Percentiles rank a stretch among this genome's conserved stretches.
Conservation (phyloP, 148 eudicot genomes). For the Nepenthes gracilis region DNA sequence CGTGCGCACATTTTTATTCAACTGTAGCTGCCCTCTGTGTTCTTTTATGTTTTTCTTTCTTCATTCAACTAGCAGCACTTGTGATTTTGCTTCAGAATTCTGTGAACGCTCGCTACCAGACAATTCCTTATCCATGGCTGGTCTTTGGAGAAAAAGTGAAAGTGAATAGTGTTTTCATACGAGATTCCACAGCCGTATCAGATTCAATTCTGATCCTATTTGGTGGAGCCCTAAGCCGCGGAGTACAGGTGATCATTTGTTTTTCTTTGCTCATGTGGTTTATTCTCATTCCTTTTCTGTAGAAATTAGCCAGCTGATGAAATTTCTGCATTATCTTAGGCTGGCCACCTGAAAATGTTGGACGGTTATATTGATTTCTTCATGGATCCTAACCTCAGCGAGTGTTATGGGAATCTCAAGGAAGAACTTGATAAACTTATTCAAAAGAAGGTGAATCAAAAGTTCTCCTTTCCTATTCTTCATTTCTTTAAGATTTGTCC, state of each 20-base stretch:
- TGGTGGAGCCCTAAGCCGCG: conserved; percentile 72
- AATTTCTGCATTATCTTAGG: conserved; percentile 21
- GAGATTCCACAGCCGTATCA: conserved; percentile 94
- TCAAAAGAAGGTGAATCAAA: conserved; percentile 55
- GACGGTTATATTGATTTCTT: conserved; percentile 88
- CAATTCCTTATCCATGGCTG: conserved; percentile 94
- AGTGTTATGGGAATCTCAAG: conserved; percentile 78
- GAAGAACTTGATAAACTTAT: conserved; percentile 73
- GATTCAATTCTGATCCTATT: conserved; percentile 91
- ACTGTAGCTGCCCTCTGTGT: neutral
- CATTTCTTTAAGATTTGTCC: neutral
- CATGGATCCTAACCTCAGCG: conserved; percentile 84
- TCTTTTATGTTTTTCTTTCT: neutral
- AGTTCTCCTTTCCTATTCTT: neutral
- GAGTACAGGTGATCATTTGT: conserved; percentile 46
- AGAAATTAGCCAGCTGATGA: neutral
- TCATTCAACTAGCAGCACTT: neutral
- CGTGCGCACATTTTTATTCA: no score
- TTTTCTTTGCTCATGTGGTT: neutral
- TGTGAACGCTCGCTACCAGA: conserved; percentile 95
- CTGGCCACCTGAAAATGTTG: conserved; percentile 90
- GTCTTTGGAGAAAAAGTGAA: conserved; percentile 97
- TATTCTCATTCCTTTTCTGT: neutral
- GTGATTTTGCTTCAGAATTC: conserved; percentile 62
- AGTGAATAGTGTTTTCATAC: conserved; percentile 89